Percentiles rank a stretch among this genome's conserved stretches.
Evolutionary conservation across 2,329 filamentous ascomycete species (phyloP).

Genomic region (Paraphoma sp.): DNA sequence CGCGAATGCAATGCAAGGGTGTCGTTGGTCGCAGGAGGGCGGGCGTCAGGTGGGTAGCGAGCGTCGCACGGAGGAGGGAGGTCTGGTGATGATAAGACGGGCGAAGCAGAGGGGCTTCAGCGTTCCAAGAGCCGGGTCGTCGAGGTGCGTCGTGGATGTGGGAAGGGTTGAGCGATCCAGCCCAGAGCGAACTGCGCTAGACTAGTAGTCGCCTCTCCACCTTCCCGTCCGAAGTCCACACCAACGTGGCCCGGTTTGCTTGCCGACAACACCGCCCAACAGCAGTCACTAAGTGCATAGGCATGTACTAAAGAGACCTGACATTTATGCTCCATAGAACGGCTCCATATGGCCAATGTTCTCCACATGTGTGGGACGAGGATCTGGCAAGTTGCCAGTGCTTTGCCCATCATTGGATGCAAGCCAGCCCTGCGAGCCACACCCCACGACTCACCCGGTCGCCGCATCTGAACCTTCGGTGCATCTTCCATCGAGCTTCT

Average conservation of each 20-base stretch:
- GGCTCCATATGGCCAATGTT: too few relatives aligned
- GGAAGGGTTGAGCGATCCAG: constrained; percentile 7
- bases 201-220: constrained; percentile 18
- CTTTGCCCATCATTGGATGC: too few relatives aligned
- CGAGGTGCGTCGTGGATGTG: constrained; percentile 11
- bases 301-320: background rate
- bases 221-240: constrained; percentile 8
- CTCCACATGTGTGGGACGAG: too few relatives aligned
- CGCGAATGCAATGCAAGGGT: constrained; percentile 26
- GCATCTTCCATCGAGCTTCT: too few relatives aligned
- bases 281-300: constrained; percentile 6
- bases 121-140: constrained; percentile 18
- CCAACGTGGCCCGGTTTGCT: constrained; percentile 16
- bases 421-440: too few relatives aligned
- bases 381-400: too few relatives aligned
- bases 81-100: constrained; percentile 17
- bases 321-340: background rate
- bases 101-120: constrained; percentile 11
- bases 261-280: constrained; percentile 9
- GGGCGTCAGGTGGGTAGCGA: constrained; percentile 9
- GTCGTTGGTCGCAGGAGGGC: constrained; percentile 14
- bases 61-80: constrained; percentile 13
- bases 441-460: too few relatives aligned
- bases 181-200: background rate
- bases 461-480: too few relatives aligned